Percentiles rank a stretch among this genome's conserved stretches.
These are phyloP conservation scores for Drosera spatulata DNA, from an alignment of 179 eudicot species.

Conservation along the genomic window DNA sequence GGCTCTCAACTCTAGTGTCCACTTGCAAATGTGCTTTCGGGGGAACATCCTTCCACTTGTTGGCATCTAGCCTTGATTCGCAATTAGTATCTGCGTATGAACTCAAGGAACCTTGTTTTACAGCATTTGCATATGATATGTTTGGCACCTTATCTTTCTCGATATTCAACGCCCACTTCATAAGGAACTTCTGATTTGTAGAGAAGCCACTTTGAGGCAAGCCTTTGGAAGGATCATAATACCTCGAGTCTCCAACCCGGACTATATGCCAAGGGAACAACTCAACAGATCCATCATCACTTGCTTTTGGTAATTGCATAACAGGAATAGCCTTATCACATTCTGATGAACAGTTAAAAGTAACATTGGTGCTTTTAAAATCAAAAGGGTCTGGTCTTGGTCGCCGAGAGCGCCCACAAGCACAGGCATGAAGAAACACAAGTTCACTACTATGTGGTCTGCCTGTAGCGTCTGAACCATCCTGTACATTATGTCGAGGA, in stretches of 20 bases:
- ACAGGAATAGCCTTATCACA: constrained; percentile 79
- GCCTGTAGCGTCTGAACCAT: constrained; percentile 21
- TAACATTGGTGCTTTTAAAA: constrained; percentile 67
- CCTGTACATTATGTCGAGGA: constrained; percentile 51
- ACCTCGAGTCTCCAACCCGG: constrained; percentile 64
- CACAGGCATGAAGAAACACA: constrained; percentile 95
- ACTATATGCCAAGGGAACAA: constrained; percentile 60
- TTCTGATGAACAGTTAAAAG: constrained; percentile 41
- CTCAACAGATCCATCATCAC: constrained; percentile 29
- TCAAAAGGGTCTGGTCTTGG: constrained; percentile 77
- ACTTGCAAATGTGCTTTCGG: constrained; percentile 15
- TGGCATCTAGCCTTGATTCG: constrained; percentile 23
- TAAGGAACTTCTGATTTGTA: constrained; percentile 61
- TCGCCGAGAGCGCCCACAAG: constrained; percentile 80
- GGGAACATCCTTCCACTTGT: constrained; percentile 17
- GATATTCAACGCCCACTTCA: constrained; percentile 61
- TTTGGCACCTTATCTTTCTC: constrained; percentile 36
- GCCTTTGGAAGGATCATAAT: constrained; percentile 82
- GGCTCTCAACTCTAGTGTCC: constrained; percentile 27
- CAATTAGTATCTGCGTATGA: constrained; percentile 13
- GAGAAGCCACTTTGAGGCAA: constrained; percentile 79
- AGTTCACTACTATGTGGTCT: constrained; percentile 71
- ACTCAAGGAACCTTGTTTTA: constrained; percentile 27
- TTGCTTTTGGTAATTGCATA: constrained; percentile 46
- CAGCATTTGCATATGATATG: constrained; percentile 26